Percentiles rank a stretch among this genome's conserved stretches.
Conservation (phyloP, 2,329 filamentous ascomycete species). For the Fusarium falciforme region DNA sequence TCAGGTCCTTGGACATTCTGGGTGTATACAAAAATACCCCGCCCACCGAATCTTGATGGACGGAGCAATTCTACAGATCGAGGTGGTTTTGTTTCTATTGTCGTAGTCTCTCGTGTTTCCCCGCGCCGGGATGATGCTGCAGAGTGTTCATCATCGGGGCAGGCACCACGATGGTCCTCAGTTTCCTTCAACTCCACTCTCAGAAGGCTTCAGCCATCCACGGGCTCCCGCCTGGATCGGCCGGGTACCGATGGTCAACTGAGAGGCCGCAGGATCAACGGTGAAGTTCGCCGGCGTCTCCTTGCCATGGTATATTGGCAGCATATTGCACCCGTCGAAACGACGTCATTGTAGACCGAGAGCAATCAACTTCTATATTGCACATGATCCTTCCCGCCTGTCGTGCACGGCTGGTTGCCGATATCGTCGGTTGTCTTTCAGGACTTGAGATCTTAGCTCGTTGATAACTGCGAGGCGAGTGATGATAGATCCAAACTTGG, state of each 20-base stretch:
- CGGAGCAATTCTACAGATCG: neutral
- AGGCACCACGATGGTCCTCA: neutral
- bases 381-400: conserved; percentile 11
- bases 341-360: conserved; percentile 19
- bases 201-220: neutral
- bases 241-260: conserved; percentile 8
- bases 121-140: conserved; percentile 5
- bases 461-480: neutral
- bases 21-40: neutral
- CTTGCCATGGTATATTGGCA: neutral
- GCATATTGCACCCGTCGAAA: neutral
- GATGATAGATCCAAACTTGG: neutral
- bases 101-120: conserved; percentile 8
- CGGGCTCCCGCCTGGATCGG: conserved; percentile 13
- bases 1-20: neutral
- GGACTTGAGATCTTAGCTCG: neutral
- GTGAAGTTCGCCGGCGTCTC: conserved; percentile 7
- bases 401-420: neutral
- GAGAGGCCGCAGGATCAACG: neutral
- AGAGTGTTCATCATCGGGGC: conserved; percentile 1
- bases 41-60: neutral
- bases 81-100: neutral
- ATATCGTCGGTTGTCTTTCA: neutral
- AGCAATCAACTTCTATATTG: conserved; percentile 3
- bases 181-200: neutral